Evolutionary conservation across 177 flowering plant genomes (phyloP).

Genomic region (Vitis hybrid): DNA sequence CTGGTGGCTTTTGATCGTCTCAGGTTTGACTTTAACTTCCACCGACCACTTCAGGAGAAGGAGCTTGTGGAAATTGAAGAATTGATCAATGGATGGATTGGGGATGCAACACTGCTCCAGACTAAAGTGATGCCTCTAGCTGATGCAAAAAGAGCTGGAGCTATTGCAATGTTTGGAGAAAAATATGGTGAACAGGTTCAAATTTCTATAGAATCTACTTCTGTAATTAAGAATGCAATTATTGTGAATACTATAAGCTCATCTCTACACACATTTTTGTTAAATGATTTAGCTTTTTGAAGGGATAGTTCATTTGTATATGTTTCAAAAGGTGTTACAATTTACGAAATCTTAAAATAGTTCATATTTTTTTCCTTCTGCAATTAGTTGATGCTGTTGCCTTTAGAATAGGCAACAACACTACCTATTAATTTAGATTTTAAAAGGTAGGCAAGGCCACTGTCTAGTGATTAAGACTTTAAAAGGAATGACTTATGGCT

Average conservation of each 20-base stretch:
- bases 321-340: too few relatives aligned
- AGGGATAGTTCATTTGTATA: too few relatives aligned
- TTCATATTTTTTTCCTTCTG: too few relatives aligned
- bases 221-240: background rate
- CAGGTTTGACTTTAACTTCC: conserved; percentile 94
- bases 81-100: conserved; percentile 82
- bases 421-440: too few relatives aligned
- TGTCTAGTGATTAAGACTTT: too few relatives aligned
- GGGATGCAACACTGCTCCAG: conserved; percentile 67
- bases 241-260: background rate
- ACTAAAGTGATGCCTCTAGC: conserved; percentile 83
- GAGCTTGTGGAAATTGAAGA: conserved; percentile 75
- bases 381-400: too few relatives aligned
- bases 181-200: conserved; percentile 91
- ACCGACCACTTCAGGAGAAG: conserved; percentile 64
- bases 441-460: too few relatives aligned
- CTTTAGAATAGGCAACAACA: too few relatives aligned
- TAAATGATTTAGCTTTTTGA: too few relatives aligned
- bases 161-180: conserved; percentile 98
- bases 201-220: conserved; percentile 4
- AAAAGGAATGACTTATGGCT: too few relatives aligned
- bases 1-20: conserved; percentile 94
- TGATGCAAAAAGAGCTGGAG: conserved; percentile 91
- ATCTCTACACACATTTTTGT: background rate
- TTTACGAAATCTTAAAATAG: too few relatives aligned